A percentile compares a stretch with the other conserved stretches of the same genome.
phyloP scores from a whole-genome alignment of 2,329 filamentous ascomycete species.

The Arthrobotrys megalospora region DNA sequence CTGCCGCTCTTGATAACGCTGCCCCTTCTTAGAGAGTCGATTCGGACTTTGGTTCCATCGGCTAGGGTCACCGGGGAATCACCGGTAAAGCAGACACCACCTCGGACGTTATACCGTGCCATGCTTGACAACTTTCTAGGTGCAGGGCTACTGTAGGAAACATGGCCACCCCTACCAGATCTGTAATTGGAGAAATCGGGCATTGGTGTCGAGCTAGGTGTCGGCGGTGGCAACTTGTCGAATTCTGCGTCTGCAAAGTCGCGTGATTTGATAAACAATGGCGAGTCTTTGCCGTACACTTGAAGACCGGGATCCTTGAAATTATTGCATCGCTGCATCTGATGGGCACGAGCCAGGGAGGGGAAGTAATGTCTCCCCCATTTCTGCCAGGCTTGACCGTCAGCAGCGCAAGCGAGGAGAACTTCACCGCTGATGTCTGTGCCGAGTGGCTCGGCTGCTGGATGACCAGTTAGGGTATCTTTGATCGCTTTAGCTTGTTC shows the following conservation, averaged over 20 bases:
- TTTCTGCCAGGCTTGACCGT: constrained; percentile 67
- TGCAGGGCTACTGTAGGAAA: background rate
- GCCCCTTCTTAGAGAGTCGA: constrained; percentile 70
- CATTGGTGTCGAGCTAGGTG: constrained; percentile 56
- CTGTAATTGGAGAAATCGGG: constrained; percentile 26
- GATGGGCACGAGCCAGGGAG: constrained; percentile 73
- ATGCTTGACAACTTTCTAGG: constrained; percentile 65
- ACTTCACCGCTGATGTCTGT: constrained; percentile 71
- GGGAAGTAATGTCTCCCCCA: constrained; percentile 76
- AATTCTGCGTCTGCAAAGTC: constrained; percentile 70
- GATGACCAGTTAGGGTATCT: constrained; percentile 60
- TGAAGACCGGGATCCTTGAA: constrained; percentile 76
- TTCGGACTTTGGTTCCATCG: constrained; percentile 67
- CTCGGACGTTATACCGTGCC: constrained; percentile 69
- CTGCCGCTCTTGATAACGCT: constrained; percentile 71
- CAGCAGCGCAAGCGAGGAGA: constrained; percentile 69
- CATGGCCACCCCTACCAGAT: background rate
- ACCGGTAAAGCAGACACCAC: constrained; percentile 72
- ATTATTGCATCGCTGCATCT: constrained; percentile 74
- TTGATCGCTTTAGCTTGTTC: constrained; percentile 36
- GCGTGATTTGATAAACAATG: constrained; percentile 72
- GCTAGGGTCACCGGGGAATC: constrained; percentile 70
- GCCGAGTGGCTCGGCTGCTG: constrained; percentile 69
- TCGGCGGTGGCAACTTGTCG: constrained; percentile 65
- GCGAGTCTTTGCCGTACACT: constrained; percentile 71